These are phyloP conservation scores for Hericium erinaceus DNA, from an alignment of 768 basidiomycete genomes.

Conservation along the genomic window DNA sequence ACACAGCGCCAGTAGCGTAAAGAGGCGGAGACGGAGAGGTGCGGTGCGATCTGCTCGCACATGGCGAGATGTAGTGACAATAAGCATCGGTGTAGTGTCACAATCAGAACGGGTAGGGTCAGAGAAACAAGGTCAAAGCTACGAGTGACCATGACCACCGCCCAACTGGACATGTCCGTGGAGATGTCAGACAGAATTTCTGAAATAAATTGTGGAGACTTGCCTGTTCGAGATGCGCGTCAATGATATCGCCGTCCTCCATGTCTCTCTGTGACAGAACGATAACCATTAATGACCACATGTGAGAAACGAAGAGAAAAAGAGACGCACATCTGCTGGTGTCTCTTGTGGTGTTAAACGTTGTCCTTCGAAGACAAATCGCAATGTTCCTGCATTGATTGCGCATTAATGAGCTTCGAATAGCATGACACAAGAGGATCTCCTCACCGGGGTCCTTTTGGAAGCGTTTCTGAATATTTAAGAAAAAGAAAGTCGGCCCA, in stretches of 20 bases:
- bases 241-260: conserved; percentile 58
- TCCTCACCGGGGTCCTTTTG: neutral
- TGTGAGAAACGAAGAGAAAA: neutral
- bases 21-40: too few relatives aligned
- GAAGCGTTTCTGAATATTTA: neutral
- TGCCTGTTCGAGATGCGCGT: conserved; percentile 51
- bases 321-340: neutral
- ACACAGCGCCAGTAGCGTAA: too few relatives aligned
- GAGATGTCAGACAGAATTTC: too few relatives aligned
- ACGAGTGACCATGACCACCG: too few relatives aligned
- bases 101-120: too few relatives aligned
- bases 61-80: too few relatives aligned
- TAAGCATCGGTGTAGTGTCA: too few relatives aligned
- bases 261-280: conserved; percentile 34
- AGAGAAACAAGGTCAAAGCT: too few relatives aligned
- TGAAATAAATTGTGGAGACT: conserved; percentile 7
- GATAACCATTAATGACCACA: neutral
- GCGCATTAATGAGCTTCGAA: too few relatives aligned
- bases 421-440: neutral
- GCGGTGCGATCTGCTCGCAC: too few relatives aligned
- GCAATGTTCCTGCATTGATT: neutral
- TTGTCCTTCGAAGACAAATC: neutral
- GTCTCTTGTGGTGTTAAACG: neutral
- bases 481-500: neutral
- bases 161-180: too few relatives aligned